Conservation (phyloP, 257 asterid genomes). For the Cynanchum wilfordii region DNA sequence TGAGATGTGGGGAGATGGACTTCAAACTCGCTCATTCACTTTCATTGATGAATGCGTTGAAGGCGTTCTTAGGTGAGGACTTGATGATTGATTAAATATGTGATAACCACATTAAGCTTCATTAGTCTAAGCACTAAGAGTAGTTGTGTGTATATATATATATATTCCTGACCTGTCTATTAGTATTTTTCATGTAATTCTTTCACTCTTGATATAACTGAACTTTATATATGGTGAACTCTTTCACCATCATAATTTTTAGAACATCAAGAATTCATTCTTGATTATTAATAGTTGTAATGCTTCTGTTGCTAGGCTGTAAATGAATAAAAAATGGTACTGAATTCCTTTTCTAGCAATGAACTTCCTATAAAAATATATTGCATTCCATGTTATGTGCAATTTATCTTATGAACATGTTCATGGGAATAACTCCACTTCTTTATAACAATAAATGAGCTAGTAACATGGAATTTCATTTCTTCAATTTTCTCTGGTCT, state of each 20-base stretch:
- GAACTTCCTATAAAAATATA: not conserved
- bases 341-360: not conserved
- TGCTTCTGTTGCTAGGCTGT: not conserved
- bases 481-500: not conserved
- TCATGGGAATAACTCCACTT: not conserved
- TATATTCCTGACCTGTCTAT: not conserved
- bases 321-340: not conserved
- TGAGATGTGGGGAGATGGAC: slow-evolving; percentile 75
- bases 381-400: not conserved
- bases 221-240: too few relatives aligned
- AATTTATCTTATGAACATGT: not conserved
- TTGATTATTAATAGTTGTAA: not conserved
- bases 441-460: not conserved
- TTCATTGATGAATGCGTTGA: slow-evolving; percentile 44
- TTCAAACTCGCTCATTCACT: slow-evolving; percentile 42
- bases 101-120: not conserved
- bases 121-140: not conserved
- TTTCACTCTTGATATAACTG: not conserved
- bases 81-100: not conserved
- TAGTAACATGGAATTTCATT: too few relatives aligned
- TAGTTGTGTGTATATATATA: not conserved
- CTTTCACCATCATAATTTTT: not conserved
- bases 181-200: too few relatives aligned
- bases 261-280: not conserved
- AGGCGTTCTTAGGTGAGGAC: slow-evolving; percentile 35